Base-by-base conservation (phyloP, 2,329 filamentous ascomycete genomes). In the Fusarium devonianum region DNA sequence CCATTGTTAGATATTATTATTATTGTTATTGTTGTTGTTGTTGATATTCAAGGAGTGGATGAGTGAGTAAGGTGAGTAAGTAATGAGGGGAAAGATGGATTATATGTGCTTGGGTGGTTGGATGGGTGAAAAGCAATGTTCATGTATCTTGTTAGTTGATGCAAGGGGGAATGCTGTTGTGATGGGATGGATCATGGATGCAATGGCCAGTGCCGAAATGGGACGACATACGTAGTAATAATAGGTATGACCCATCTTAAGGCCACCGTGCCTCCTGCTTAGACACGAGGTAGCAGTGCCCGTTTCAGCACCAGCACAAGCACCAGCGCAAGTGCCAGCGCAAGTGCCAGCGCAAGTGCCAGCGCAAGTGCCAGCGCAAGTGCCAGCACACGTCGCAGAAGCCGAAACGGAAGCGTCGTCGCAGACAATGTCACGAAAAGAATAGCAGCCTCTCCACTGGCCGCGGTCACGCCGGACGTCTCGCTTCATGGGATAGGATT, bases 181-280 rank as follows among this genome's bases (percentile, higher is more conserved):
- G 26, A 48, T 37, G 40, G 45, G 33, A 39, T 39, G 35, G 29
- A n/a, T n/a, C n/a, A n/a, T n/a, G n/a, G 46, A 47, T 36, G 40
- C 22, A 32, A 42, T 36, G 44, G 29, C 38, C 41, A 21, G 55
- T 40, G 40, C 42, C 41, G 45, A 58, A 63, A 46, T 53, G 41
- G 48, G 48, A 39, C 36, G 33, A 80, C 89, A 74, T 77, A 95
- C 91, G 74, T 94, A 97, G 78, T 96, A 97, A 81, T 93, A 97
- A 73, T 97, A 97, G 12, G 88, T 94, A 52, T 88, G 85, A 33
- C 92, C 92, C 89, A 96, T 96, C 72, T 88, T 94, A 58, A 97
- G 80, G 41, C 89, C 92, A 49, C 92, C 92, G 61, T 83, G 83
- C 63, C 90, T 83, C 75, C 78, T 61, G 73, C 77, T 53, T 35